Conservation (phyloP, 495 filamentous ascomycete species). For the Podospora appendiculata region DNA sequence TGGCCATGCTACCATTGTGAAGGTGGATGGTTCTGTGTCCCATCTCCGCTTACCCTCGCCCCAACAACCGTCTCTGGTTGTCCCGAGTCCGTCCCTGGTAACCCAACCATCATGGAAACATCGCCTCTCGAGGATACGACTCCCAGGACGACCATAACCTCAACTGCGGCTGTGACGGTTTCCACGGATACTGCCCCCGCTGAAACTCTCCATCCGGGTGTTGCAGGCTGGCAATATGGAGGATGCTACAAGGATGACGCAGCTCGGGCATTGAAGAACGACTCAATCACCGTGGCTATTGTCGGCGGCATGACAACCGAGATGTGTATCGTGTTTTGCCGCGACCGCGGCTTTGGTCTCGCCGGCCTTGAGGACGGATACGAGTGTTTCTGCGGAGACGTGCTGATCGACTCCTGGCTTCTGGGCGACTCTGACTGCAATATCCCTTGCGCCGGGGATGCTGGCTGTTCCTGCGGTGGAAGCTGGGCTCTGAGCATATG, state of each 20-base stretch:
- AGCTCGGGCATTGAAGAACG: constrained; percentile 40
- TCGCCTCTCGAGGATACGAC: neutral
- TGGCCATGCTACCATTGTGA: constrained; percentile 34
- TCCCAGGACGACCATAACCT: neutral
- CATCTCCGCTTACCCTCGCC: constrained; percentile 11
- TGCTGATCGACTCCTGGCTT: constrained; percentile 25
- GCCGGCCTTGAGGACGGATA: constrained; percentile 54
- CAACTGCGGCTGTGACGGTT: neutral
- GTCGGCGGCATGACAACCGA: constrained; percentile 40
- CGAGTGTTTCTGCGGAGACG: constrained; percentile 55
- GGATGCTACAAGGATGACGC: constrained; percentile 49
- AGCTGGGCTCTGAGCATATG: constrained; percentile 29
- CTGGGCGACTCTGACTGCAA: constrained; percentile 30
- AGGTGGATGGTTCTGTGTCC: constrained; percentile 33
- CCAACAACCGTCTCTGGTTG: constrained; percentile 4
- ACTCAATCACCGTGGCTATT: constrained; percentile 17
- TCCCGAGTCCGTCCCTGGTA: neutral
- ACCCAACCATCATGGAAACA: neutral
- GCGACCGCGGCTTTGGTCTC: constrained; percentile 35
- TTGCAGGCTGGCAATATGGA: constrained; percentile 44
- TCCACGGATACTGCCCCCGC: constrained; percentile 5
- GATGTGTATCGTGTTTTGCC: constrained; percentile 49
- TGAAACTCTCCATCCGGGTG: constrained; percentile 11
- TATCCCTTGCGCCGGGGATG: constrained; percentile 33
- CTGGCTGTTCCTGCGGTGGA: constrained; percentile 31